phyloP scores from a whole-genome alignment of 768 basidiomycete species.

The Leucocoprinus birnbaumii region DNA sequence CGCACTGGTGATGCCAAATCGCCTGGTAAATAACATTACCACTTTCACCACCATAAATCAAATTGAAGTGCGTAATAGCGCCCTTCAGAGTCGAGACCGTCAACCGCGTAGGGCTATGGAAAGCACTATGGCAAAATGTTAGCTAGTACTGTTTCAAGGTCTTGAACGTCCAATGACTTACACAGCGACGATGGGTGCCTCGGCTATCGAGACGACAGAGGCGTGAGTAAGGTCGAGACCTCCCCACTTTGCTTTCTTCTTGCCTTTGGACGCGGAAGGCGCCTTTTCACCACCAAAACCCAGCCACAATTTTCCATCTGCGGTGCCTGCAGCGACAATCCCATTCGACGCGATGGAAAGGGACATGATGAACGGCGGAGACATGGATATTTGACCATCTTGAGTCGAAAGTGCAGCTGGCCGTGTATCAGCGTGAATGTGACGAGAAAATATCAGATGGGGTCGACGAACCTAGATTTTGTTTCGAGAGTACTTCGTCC shows the following conservation, averaged over 20 bases:
- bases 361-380: constrained; percentile 74
- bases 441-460: neutral
- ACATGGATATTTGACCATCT: constrained; percentile 51
- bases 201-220: constrained; percentile 48
- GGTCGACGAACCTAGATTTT: constrained; percentile 48
- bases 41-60: constrained; percentile 37
- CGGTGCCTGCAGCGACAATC: constrained; percentile 66
- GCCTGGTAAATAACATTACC: constrained; percentile 37
- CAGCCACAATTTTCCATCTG: constrained; percentile 71
- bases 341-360: constrained; percentile 57
- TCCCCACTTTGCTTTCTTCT: constrained; percentile 69
- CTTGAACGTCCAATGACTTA: constrained; percentile 29
- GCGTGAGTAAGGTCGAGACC: constrained; percentile 53
- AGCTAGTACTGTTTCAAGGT: neutral
- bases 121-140: constrained; percentile 36
- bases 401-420: constrained; percentile 34
- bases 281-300: constrained; percentile 70
- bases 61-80: constrained; percentile 43
- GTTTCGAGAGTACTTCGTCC: constrained; percentile 53
- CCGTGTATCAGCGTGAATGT: neutral
- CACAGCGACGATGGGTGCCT: constrained; percentile 76
- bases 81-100: constrained; percentile 64
- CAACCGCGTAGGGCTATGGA: constrained; percentile 37
- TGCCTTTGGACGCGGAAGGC: constrained; percentile 29
- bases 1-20: constrained; percentile 43